Percentiles rank a stretch among this genome's conserved stretches.
Conservation (phyloP, 2,329 filamentous ascomycete genomes). For the Cladosporium oxysporum region DNA sequence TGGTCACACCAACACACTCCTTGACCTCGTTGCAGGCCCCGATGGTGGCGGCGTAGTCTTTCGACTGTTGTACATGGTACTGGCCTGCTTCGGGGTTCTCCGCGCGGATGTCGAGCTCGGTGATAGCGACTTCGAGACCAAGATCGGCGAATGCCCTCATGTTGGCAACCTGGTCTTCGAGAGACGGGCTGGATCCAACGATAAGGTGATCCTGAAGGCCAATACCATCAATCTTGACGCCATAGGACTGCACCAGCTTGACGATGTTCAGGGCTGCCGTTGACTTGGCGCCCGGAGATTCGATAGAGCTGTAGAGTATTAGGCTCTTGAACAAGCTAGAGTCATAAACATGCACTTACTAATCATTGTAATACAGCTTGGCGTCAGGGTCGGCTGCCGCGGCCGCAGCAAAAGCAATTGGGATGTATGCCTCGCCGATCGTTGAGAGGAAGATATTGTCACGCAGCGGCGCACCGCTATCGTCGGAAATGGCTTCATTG, state of each 20-base stretch:
- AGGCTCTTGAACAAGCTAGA: slow-evolving; percentile 50
- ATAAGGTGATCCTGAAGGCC: slow-evolving; percentile 64
- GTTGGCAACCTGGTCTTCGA: slow-evolving; percentile 47
- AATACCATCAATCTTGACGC: slow-evolving; percentile 59
- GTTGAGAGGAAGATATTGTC: slow-evolving; percentile 56
- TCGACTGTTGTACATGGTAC: slow-evolving; percentile 49
- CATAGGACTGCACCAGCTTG: slow-evolving; percentile 40
- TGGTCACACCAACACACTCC: slow-evolving; percentile 42
- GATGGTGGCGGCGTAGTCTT: slow-evolving; percentile 47
- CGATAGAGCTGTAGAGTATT: slow-evolving; percentile 53
- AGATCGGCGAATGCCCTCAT: slow-evolving; percentile 55
- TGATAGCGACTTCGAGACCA: slow-evolving; percentile 60
- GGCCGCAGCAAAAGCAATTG: slow-evolving; percentile 59
- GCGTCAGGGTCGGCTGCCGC: slow-evolving; percentile 56
- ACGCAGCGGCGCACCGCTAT: slow-evolving; percentile 51
- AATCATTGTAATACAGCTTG: slow-evolving; percentile 66
- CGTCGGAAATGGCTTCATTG: slow-evolving; percentile 63
- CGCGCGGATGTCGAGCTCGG: slow-evolving; percentile 61
- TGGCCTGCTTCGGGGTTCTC: slow-evolving; percentile 48
- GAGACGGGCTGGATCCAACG: slow-evolving; percentile 53
- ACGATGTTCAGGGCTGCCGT: slow-evolving; percentile 39
- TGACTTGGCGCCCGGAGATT: slow-evolving; percentile 53
- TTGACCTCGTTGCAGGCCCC: slow-evolving; percentile 40
- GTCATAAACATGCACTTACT: slow-evolving; percentile 47
- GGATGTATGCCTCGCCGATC: slow-evolving; percentile 59